A percentile compares a stretch with the other conserved stretches of the same genome.
Conservation (phyloP, 1,284 basidiomycete genomes). For the Peniophora sp. region DNA sequence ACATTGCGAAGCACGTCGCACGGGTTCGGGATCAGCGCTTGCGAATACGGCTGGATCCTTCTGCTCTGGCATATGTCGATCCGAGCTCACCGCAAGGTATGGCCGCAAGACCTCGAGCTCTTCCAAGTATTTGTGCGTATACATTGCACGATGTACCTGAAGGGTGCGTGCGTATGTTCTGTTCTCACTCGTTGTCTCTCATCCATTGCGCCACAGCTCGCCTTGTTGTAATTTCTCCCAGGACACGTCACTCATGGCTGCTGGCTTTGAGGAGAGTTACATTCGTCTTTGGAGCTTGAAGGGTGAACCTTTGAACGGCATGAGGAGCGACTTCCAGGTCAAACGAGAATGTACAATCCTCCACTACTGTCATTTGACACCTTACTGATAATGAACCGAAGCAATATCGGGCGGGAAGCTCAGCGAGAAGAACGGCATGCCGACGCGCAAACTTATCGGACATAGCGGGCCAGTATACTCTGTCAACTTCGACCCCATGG, state of each 20-base stretch:
- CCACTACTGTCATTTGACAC: conserved; percentile 19
- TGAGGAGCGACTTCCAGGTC: conserved; percentile 69
- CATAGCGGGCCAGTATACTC: conserved; percentile 97
- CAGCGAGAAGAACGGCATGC: conserved; percentile 70
- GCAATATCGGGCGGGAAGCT: conserved; percentile 57
- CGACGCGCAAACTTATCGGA: conserved; percentile 89
- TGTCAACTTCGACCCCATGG: conserved; percentile 87
- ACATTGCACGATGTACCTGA: conserved; percentile 89
- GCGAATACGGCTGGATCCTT: conserved; percentile 81
- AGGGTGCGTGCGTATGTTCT: conserved; percentile 47
- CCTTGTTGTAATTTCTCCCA: conserved; percentile 87
- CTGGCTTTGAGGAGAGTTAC: conserved; percentile 94
- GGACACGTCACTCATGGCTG: conserved; percentile 92
- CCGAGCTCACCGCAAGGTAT: conserved; percentile 49
- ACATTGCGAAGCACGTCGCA: conserved; percentile 90
- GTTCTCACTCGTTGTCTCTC: conserved; percentile 3
- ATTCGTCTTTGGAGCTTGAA: conserved; percentile 94
- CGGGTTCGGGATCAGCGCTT: conserved; percentile 86
- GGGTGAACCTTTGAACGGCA: conserved; percentile 79
- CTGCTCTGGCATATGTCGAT: conserved; percentile 47
- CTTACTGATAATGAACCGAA: conserved; percentile 19
- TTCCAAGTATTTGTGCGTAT: conserved; percentile 90
- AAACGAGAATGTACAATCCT: conserved; percentile 63
- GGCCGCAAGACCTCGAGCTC: conserved; percentile 46
- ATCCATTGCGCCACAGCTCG: conserved; percentile 41